Evolutionary conservation across 2,329 filamentous ascomycete species (phyloP).

Genomic region (Ceratocystis papillata): DNA sequence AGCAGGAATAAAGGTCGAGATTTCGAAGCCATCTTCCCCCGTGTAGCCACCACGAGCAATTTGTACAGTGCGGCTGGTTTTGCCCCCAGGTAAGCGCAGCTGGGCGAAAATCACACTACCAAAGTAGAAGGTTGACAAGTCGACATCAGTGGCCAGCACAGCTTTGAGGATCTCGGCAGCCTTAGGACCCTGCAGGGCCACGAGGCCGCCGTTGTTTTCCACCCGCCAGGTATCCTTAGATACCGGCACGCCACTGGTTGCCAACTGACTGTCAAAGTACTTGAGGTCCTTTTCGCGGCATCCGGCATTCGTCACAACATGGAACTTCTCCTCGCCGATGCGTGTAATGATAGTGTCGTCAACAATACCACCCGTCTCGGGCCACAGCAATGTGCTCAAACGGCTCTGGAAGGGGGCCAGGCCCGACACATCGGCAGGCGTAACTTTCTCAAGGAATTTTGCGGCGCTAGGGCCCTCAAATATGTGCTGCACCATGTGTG

Average conservation of each 20-base stretch:
- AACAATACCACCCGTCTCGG: constrained; percentile 75
- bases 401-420: constrained; percentile 61
- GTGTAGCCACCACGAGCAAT: constrained; percentile 90
- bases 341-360: constrained; percentile 89
- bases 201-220: constrained; percentile 60
- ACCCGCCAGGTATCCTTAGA: constrained; percentile 53
- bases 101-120: constrained; percentile 59
- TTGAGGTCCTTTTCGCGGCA: constrained; percentile 79
- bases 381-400: constrained; percentile 73
- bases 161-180: constrained; percentile 57
- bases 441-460: constrained; percentile 72
- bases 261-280: constrained; percentile 63
- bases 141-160: constrained; percentile 44
- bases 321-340: constrained; percentile 63
- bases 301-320: constrained; percentile 90
- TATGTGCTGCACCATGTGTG: constrained; percentile 90
- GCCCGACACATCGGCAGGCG: constrained; percentile 59
- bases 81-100: constrained; percentile 49
- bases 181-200: constrained; percentile 82
- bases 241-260: constrained; percentile 45
- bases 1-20: constrained; percentile 54
- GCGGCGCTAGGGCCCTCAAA: constrained; percentile 71
- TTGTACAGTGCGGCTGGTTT: constrained; percentile 38
- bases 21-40: constrained; percentile 95
- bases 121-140: constrained; percentile 66